These are phyloP conservation scores for Thelonectria olida DNA, from an alignment of 2,329 filamentous ascomycete genomes.

Conservation along the genomic window DNA sequence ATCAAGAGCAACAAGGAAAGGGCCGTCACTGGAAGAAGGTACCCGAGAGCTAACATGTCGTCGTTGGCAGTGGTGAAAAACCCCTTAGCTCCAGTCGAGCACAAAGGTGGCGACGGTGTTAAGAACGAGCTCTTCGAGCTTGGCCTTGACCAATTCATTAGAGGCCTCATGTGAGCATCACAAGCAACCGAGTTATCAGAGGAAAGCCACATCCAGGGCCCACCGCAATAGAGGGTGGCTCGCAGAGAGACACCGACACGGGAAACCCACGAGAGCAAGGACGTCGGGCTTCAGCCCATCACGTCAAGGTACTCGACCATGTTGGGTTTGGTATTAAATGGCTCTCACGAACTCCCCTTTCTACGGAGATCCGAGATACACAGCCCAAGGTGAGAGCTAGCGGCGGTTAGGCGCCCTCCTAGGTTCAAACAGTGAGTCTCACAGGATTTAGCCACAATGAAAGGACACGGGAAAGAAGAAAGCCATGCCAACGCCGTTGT, in stretches of 20 bases:
- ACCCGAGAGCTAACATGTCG: background rate
- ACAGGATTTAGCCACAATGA: slow-evolving; percentile 5
- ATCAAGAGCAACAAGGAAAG: background rate
- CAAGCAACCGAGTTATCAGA: background rate
- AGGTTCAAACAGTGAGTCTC: slow-evolving; percentile 1
- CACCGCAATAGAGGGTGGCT: background rate
- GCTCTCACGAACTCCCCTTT: background rate
- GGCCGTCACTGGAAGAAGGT: background rate
- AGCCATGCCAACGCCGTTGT: slow-evolving; percentile 35
- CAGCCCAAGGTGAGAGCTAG: background rate
- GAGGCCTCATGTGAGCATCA: slow-evolving; percentile 64
- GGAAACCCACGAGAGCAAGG: background rate
- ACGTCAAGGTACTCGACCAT: background rate
- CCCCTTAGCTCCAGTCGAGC: slow-evolving; percentile 73
- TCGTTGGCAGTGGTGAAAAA: slow-evolving; percentile 71
- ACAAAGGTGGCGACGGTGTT: slow-evolving; percentile 74
- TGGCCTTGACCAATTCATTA: slow-evolving; percentile 80
- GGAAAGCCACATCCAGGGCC: slow-evolving; percentile 12
- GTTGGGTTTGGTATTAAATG: background rate
- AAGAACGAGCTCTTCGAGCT: slow-evolving; percentile 77
- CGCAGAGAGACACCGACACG: background rate
- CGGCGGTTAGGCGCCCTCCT: background rate
- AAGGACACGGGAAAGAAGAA: slow-evolving; percentile 17
- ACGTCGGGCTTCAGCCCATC: background rate
- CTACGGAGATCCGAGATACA: too few relatives aligned